Conservation (phyloP, 2,329 filamentous ascomycete species). For the Cladosporium sphaerospermum region DNA sequence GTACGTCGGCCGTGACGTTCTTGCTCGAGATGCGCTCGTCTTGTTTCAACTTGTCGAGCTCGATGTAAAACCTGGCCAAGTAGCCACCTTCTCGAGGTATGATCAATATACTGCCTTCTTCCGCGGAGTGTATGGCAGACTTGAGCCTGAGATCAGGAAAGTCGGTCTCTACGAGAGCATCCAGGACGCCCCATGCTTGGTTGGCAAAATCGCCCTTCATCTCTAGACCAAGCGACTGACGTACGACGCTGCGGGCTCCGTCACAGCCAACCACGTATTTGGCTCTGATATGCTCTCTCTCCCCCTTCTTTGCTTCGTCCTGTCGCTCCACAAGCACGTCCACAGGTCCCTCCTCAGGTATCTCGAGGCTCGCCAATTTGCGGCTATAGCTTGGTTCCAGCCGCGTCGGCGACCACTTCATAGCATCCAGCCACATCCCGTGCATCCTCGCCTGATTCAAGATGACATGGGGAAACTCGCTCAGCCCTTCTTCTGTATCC, state of each 20-base stretch:
- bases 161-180: constrained; percentile 29
- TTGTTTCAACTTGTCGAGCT: constrained; percentile 35
- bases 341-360: constrained; percentile 42
- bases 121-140: constrained; percentile 50
- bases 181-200: constrained; percentile 32
- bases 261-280: constrained; percentile 33
- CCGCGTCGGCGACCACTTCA: constrained; percentile 27
- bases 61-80: constrained; percentile 31
- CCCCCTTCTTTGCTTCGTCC: constrained; percentile 27
- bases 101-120: constrained; percentile 70
- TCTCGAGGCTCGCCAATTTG: constrained; percentile 19
- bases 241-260: constrained; percentile 28
- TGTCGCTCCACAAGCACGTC: constrained; percentile 41
- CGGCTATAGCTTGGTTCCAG: constrained; percentile 27
- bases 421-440: constrained; percentile 33
- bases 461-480: constrained; percentile 59
- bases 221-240: constrained; percentile 26
- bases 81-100: constrained; percentile 50
- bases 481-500: constrained; percentile 57
- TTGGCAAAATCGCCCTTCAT: constrained; percentile 33
- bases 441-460: constrained; percentile 68
- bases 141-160: constrained; percentile 48
- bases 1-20: constrained; percentile 57
- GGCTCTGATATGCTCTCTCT: constrained; percentile 26
- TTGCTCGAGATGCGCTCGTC: constrained; percentile 50